Conservation (phyloP, 257 asterid genomes). For the Ilex asprella region DNA sequence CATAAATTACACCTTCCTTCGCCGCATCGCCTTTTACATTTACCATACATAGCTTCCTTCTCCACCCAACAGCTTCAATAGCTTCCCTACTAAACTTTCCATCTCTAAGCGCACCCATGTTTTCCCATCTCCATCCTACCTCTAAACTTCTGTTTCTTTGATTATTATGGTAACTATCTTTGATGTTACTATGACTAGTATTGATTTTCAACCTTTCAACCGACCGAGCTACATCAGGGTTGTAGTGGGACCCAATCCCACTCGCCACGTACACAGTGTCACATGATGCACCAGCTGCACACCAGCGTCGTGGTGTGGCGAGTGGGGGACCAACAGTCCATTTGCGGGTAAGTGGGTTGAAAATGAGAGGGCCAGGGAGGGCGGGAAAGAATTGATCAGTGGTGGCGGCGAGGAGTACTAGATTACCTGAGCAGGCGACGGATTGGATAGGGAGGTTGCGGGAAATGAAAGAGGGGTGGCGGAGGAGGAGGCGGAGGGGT, state of each 20-base stretch:
- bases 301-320: constrained; percentile 69
- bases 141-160: background rate
- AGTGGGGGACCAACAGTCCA: constrained; percentile 63
- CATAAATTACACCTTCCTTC: constrained; percentile 44
- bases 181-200: background rate
- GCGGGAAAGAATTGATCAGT: constrained; percentile 59
- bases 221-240: constrained; percentile 48
- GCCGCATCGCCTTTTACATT: constrained; percentile 53
- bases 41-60: constrained; percentile 79
- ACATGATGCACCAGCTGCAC: constrained; percentile 49
- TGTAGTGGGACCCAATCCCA: constrained; percentile 70
- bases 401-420: constrained; percentile 72
- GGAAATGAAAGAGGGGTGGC: constrained; percentile 75
- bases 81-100: constrained; percentile 80
- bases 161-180: background rate
- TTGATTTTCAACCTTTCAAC: constrained; percentile 58
- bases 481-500: constrained; percentile 38
- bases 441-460: constrained; percentile 71
- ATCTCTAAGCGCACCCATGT: constrained; percentile 41
- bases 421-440: constrained; percentile 40
- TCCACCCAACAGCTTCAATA: constrained; percentile 78
- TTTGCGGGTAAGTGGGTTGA: constrained; percentile 24
- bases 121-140: constrained; percentile 51
- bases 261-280: constrained; percentile 59
- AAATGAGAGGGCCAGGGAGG: constrained; percentile 50